These are phyloP conservation scores for Aurifilum marmelostoma DNA, from an alignment of 2,329 filamentous ascomycete species.

Conservation along the genomic window DNA sequence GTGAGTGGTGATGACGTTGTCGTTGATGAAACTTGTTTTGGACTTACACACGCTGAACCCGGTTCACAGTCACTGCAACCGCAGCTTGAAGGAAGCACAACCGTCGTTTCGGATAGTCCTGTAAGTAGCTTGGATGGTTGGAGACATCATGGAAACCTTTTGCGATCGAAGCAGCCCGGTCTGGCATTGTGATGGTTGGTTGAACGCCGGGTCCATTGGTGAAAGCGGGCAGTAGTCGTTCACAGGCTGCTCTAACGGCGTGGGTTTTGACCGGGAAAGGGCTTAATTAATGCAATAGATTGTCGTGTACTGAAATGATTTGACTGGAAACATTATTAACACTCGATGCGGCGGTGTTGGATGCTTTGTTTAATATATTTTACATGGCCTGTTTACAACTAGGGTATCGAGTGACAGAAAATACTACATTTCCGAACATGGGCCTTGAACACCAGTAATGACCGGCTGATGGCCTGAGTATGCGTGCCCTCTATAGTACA, in stretches of 20 bases:
- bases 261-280: not conserved
- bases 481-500: not conserved
- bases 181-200: slow-evolving; percentile 9
- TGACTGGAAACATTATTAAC: slow-evolving; percentile 16
- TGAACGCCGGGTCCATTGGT: too few relatives aligned
- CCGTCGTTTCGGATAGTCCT: slow-evolving; percentile 22
- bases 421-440: not conserved
- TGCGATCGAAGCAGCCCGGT: slow-evolving; percentile 12
- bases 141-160: slow-evolving; percentile 16
- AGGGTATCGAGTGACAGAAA: slow-evolving; percentile 2
- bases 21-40: not conserved
- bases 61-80: slow-evolving; percentile 24
- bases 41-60: slow-evolving; percentile 19
- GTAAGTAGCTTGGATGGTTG: slow-evolving; percentile 26
- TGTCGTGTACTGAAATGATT: not conserved
- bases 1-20: slow-evolving; percentile 2
- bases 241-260: not conserved
- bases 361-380: not conserved
- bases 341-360: not conserved
- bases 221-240: not conserved
- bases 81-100: slow-evolving; percentile 25
- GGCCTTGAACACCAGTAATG: not conserved
- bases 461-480: not conserved
- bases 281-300: too few relatives aligned
- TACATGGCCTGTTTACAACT: slow-evolving; percentile 14